These are phyloP conservation scores for Scheffersomyces segobiensis DNA, from an alignment of 1,139 yeast species.

Conservation along the genomic window DNA sequence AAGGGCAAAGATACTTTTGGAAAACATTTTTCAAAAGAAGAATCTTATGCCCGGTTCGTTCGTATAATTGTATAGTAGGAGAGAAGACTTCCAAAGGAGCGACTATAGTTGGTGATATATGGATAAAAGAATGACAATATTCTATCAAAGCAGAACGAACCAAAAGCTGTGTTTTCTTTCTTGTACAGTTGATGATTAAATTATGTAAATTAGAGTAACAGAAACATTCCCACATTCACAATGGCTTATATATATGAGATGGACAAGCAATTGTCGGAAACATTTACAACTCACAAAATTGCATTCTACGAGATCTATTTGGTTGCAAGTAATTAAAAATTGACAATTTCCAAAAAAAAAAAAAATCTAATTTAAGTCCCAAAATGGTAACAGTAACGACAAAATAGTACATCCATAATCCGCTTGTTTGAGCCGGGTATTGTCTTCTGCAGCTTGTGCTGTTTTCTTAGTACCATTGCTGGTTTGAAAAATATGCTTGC, in stretches of 20 bases:
- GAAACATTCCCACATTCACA: neutral
- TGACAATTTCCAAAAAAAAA: neutral
- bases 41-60: neutral
- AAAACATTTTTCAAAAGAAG: neutral
- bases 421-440: neutral
- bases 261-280: neutral
- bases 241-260: neutral
- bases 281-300: neutral
- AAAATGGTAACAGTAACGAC: neutral
- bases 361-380: neutral
- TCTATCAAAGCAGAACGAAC: neutral
- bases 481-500: neutral
- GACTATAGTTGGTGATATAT: neutral
- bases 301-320: neutral
- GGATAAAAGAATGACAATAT: neutral
- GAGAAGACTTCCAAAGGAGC: neutral
- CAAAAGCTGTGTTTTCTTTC: neutral
- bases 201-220: no score
- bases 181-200: neutral
- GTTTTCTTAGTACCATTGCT: neutral
- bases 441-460: neutral
- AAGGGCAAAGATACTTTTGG: slow-evolving; percentile 6
- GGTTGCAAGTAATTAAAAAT: neutral
- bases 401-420: neutral
- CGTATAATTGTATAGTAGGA: neutral